A percentile compares a stretch with the other conserved stretches of the same genome.
These are phyloP conservation scores for Rubia balearica DNA, from an alignment of 305 asterid species.

Conservation along the genomic window DNA sequence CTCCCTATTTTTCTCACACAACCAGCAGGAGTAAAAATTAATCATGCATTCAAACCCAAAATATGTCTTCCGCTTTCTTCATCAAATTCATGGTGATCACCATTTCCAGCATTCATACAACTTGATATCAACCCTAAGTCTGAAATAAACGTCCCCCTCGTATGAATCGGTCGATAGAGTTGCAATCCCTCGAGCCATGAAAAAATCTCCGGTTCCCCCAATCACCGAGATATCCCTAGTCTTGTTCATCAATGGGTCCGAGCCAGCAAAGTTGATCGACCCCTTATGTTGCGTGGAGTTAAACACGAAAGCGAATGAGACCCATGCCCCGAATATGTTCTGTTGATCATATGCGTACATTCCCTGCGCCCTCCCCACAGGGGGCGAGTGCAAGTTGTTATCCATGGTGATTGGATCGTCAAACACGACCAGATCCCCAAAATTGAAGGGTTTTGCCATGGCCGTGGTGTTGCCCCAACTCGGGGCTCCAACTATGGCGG, in stretches of 20 bases:
- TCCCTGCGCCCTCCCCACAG: conserved; percentile 71
- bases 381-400: conserved; percentile 45
- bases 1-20: no score
- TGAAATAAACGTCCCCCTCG: conserved; percentile 60
- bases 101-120: conserved; percentile 61
- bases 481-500: conserved; percentile 50
- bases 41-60: neutral
- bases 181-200: conserved; percentile 77
- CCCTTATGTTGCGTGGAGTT: conserved; percentile 47
- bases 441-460: conserved; percentile 30
- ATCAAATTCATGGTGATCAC: neutral
- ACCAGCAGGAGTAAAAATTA: no score
- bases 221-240: conserved; percentile 66
- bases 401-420: conserved; percentile 69
- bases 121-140: conserved; percentile 58
- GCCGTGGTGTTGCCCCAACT: conserved; percentile 51
- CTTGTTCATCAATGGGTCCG: conserved; percentile 60
- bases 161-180: conserved; percentile 49
- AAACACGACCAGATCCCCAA: conserved; percentile 54
- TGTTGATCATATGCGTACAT: conserved; percentile 45
- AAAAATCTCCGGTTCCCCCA: conserved; percentile 83
- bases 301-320: conserved; percentile 50
- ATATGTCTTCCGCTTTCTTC: no score
- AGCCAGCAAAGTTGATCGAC: conserved; percentile 54
- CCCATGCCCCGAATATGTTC: conserved; percentile 40